phyloP scores from a whole-genome alignment of 31 red algal genomes.

The Bonnemaisonia californica region DNA sequence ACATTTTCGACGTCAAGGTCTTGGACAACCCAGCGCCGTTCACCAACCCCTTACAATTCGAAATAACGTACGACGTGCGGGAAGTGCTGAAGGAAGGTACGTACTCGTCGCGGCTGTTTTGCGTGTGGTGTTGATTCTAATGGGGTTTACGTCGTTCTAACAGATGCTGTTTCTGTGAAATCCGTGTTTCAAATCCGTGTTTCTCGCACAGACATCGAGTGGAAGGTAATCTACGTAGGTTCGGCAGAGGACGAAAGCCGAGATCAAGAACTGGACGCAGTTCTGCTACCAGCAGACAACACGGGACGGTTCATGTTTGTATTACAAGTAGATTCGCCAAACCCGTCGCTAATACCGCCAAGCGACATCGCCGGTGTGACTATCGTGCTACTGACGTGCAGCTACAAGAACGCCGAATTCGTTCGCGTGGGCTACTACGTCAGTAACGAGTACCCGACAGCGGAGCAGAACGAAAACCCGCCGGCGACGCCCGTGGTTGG shows the following conservation, averaged over 20 bases:
- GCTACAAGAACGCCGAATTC: slow-evolving; percentile 89
- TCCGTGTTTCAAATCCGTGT: no score
- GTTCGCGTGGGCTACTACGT: slow-evolving; percentile 97
- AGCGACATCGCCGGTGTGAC: slow-evolving; percentile 88
- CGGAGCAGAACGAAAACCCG: slow-evolving; percentile 68
- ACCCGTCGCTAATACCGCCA: slow-evolving; percentile 61
- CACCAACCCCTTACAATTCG: slow-evolving; percentile 86
- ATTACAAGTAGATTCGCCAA: slow-evolving; percentile 84
- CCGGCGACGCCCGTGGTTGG: slow-evolving; percentile 60
- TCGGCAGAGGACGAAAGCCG: slow-evolving; percentile 77
- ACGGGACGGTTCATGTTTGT: slow-evolving; percentile 94
- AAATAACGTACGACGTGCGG: slow-evolving; percentile 97
- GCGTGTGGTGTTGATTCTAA: no score
- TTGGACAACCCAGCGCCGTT: slow-evolving; percentile 95
- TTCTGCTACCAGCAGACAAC: slow-evolving; percentile 82
- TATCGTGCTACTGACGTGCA: slow-evolving; percentile 89
- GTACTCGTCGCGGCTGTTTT: slow-evolving; percentile 5
- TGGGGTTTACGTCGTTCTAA: no score
- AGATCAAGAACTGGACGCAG: slow-evolving; percentile 96
- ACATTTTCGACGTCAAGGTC: slow-evolving; percentile 91
- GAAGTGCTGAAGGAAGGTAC: slow-evolving; percentile 87
- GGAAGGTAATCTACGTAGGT: slow-evolving; percentile 98
- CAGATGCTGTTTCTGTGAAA: no score
- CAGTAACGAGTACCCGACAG: slow-evolving; percentile 84
- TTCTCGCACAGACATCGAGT: slow-evolving; percentile 90